These are phyloP conservation scores for Xylaria arbuscula DNA, from an alignment of 2,329 filamentous ascomycete genomes.

Conservation along the genomic window DNA sequence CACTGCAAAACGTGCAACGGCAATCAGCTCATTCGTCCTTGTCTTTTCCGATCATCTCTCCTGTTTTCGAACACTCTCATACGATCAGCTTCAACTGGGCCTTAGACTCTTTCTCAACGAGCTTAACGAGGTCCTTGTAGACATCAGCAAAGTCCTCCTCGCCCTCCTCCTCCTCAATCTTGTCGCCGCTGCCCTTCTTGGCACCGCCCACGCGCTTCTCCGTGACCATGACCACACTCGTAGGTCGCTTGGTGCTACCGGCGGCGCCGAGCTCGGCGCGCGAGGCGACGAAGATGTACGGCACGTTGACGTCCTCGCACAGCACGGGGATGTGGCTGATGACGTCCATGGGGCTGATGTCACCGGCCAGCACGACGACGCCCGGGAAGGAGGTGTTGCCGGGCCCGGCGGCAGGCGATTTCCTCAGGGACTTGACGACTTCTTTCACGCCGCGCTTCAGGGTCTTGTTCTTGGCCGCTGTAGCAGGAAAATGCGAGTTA, in stretches of 20 bases:
- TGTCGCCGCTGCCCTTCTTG: conserved; percentile 55
- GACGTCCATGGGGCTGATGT: conserved; percentile 98
- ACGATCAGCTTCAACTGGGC: conserved; percentile 62
- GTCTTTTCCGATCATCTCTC: neutral
- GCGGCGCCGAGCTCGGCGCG: conserved; percentile 94
- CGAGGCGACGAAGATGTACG: conserved; percentile 94
- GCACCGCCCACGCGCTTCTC: conserved; percentile 59
- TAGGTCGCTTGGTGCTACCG: conserved; percentile 94
- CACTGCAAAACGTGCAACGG: conserved; percentile 3
- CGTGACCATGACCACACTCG: conserved; percentile 91
- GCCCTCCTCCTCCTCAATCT: conserved; percentile 61
- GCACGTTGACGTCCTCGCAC: conserved; percentile 97
- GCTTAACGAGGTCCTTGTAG: conserved; percentile 73
- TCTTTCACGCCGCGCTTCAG: conserved; percentile 99
- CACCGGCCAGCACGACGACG: conserved; percentile 91
- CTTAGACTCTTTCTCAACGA: conserved; percentile 71
- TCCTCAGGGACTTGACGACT: conserved; percentile 97
- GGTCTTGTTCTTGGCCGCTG: conserved; percentile 94
- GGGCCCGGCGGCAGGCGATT: conserved; percentile 78
- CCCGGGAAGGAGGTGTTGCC: conserved; percentile 72
- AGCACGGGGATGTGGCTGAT: conserved; percentile 98
- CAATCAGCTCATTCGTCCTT: neutral
- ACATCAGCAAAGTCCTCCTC: conserved; percentile 71
- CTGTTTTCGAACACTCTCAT: conserved; percentile 25
- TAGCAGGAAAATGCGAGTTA: conserved; percentile 35